Conservation (phyloP, 2,329 filamentous ascomycete genomes). For the Exophiala dermatitidis region DNA sequence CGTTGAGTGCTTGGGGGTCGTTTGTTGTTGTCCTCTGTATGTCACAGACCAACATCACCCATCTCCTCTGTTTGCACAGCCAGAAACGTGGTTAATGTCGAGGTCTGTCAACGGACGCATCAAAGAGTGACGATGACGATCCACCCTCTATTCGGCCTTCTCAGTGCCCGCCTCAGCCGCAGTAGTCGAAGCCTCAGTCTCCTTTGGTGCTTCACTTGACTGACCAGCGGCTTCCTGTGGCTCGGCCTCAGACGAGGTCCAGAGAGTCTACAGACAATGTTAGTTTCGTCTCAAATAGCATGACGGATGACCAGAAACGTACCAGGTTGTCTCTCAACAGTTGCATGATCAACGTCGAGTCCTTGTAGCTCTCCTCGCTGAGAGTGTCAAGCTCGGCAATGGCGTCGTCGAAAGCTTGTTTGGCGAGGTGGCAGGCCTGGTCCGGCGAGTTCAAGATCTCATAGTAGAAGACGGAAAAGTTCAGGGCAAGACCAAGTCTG, state of each 20-base stretch:
- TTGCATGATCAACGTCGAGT: slow-evolving; percentile 98
- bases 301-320: slow-evolving; percentile 33
- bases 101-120: background rate
- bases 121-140: background rate
- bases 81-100: background rate
- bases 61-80: slow-evolving; percentile 5
- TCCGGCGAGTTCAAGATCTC: slow-evolving; percentile 98
- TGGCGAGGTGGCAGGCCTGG: slow-evolving; percentile 94
- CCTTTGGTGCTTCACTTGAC: slow-evolving; percentile 27
- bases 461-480: slow-evolving; percentile 99
- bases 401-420: slow-evolving; percentile 92
- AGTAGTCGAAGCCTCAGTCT: slow-evolving; percentile 21
- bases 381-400: slow-evolving; percentile 97
- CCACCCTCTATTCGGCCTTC: slow-evolving; percentile 24
- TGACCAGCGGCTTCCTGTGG: slow-evolving; percentile 49
- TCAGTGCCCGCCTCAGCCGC: slow-evolving; percentile 21
- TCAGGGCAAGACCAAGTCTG: slow-evolving; percentile 82
- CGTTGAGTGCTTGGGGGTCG: slow-evolving; percentile 8
- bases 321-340: slow-evolving; percentile 94
- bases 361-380: slow-evolving; percentile 98
- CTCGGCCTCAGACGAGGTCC: slow-evolving; percentile 98
- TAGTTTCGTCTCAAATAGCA: slow-evolving; percentile 23
- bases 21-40: no score
- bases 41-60: no score
- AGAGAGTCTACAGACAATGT: slow-evolving; percentile 66